These are phyloP conservation scores for Lichtheimia ramosa DNA, from an alignment of 371 early-diverging fungal species.

Conservation along the genomic window DNA sequence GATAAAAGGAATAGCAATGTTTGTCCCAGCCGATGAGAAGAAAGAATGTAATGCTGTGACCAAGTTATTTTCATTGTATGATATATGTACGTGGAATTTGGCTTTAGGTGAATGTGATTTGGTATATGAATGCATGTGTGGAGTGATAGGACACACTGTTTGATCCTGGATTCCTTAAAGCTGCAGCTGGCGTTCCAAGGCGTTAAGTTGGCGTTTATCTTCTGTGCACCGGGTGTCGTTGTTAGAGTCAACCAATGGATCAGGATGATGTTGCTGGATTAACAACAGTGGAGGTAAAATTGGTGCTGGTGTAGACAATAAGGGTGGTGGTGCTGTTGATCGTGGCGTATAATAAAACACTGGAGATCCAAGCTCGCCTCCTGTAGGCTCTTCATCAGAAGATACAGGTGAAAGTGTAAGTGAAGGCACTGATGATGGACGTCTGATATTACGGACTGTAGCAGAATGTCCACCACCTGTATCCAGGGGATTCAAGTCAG, in stretches of 20 bases:
- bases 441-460: slow-evolving; percentile 24
- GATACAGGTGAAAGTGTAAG: slow-evolving; percentile 31
- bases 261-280: neutral
- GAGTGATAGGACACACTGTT: too few relatives aligned
- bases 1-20: too few relatives aligned
- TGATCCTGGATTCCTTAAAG: neutral
- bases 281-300: neutral
- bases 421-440: slow-evolving; percentile 19
- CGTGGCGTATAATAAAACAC: slow-evolving; percentile 5
- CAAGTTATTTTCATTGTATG: neutral
- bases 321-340: neutral
- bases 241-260: neutral
- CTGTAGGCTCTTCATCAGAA: slow-evolving; percentile 33
- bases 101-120: too few relatives aligned
- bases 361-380: slow-evolving; percentile 6
- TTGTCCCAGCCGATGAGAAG: neutral
- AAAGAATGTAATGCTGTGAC: slow-evolving; percentile 2
- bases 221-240: slow-evolving; percentile 5
- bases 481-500: slow-evolving; percentile 49
- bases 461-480: slow-evolving; percentile 38
- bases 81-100: too few relatives aligned
- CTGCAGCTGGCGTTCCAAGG: slow-evolving; percentile 14
- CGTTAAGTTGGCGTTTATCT: slow-evolving; percentile 20
- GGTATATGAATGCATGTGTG: too few relatives aligned
- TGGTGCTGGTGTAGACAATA: neutral